A percentile compares a stretch with the other conserved stretches of the same genome.
These are phyloP conservation scores for Asterella californica DNA, from an alignment of 225 moss, liverwort and hornwort genomes.

Conservation along the genomic window DNA sequence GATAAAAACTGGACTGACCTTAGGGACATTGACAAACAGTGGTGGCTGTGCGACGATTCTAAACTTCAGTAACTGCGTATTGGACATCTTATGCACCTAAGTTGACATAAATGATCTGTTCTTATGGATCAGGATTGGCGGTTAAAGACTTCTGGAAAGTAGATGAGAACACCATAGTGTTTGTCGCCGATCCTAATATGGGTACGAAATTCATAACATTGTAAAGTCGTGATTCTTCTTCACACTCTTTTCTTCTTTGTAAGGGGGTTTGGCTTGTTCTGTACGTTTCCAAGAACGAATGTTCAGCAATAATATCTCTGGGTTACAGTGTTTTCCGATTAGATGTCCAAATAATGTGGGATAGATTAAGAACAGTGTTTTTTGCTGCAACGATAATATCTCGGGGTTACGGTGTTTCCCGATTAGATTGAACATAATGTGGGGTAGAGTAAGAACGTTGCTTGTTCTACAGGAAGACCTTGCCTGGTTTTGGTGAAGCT, in stretches of 20 bases:
- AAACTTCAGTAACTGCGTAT: too few relatives aligned
- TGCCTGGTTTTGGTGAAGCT: too few relatives aligned
- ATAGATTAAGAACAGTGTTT: too few relatives aligned
- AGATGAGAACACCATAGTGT: slow-evolving; percentile 94
- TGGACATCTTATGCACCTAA: neutral
- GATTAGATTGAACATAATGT: too few relatives aligned
- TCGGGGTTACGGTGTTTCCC: too few relatives aligned
- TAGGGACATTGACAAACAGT: neutral
- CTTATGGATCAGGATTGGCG: slow-evolving; percentile 64
- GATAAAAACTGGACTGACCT: neutral
- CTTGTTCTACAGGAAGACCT: too few relatives aligned
- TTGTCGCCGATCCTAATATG: slow-evolving; percentile 95
- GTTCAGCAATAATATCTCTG: too few relatives aligned
- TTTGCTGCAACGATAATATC: too few relatives aligned
- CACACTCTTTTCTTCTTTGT: neutral
- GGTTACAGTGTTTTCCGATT: too few relatives aligned
- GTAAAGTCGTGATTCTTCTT: neutral
- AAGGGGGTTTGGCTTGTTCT: neutral
- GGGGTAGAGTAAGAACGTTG: too few relatives aligned
- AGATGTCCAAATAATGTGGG: too few relatives aligned
- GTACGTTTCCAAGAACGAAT: too few relatives aligned
- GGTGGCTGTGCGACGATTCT: neutral
- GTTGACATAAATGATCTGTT: neutral
- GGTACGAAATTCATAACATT: slow-evolving; percentile 37
- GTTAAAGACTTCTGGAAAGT: slow-evolving; percentile 87